Conservation (phyloP, 805 yeast genomes). For the Metschnikowia peoriensis region DNA sequence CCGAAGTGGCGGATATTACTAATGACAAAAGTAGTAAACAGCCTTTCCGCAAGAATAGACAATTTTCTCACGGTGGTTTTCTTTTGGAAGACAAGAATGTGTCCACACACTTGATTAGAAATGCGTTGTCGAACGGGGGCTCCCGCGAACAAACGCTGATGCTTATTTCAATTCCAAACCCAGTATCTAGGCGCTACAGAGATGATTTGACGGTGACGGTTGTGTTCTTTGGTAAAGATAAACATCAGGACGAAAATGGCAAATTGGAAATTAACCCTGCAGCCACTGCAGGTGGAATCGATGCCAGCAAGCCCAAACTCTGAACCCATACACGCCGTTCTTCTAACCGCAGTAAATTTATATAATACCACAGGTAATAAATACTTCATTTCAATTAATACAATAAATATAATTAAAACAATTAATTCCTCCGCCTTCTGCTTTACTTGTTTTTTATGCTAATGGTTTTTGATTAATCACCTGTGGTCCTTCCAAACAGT, state of each 20-base stretch:
- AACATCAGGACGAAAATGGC: conserved; percentile 43
- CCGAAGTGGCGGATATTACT: conserved; percentile 63
- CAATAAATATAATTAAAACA: too few species aligned
- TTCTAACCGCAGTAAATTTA: not conserved
- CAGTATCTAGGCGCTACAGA: conserved; percentile 85
- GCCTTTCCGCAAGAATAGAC: conserved; percentile 61
- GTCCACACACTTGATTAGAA: conserved; percentile 89
- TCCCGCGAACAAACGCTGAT: conserved; percentile 84
- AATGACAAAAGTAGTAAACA: conserved; percentile 63
- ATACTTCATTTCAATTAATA: too few species aligned
- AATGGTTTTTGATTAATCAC: too few species aligned
- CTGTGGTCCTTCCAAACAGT: too few species aligned
- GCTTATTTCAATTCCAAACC: conserved; percentile 87
- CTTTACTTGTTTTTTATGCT: too few species aligned
- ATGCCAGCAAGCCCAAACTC: conserved; percentile 46
- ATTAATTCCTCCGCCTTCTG: too few species aligned
- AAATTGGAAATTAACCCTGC: conserved; percentile 52
- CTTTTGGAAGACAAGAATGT: conserved; percentile 82
- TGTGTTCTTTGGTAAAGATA: conserved; percentile 77
- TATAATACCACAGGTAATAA: too few species aligned
- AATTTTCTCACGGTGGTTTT: conserved; percentile 36
- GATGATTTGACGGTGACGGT: conserved; percentile 97
- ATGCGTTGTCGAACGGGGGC: conserved; percentile 86
- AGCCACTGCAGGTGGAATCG: conserved; percentile 59
- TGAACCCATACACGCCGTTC: conserved; percentile 15